Evolutionary conservation across 768 basidiomycete species (phyloP).

Genomic region (Psilocybe tampanensis): DNA sequence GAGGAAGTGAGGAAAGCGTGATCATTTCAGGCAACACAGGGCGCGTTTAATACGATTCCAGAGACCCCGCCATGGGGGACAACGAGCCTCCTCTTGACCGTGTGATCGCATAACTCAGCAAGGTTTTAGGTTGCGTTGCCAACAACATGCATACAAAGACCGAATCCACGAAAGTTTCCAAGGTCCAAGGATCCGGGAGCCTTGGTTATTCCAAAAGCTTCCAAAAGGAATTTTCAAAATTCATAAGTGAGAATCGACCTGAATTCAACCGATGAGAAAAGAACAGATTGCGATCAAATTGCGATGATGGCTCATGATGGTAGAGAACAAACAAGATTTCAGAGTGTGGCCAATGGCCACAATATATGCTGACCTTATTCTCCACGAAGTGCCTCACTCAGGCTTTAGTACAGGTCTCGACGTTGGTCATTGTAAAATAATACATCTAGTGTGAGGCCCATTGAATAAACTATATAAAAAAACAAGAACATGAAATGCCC

Average conservation of each 20-base stretch:
- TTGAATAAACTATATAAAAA: no score
- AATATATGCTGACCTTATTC: neutral
- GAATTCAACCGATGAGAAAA: no score
- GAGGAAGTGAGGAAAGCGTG: conserved; percentile 13
- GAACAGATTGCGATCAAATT: no score
- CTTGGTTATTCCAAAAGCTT: conserved; percentile 10
- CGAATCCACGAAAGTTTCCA: neutral
- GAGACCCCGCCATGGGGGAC: neutral
- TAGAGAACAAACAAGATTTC: neutral
- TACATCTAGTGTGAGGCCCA: no score
- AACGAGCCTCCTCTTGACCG: neutral
- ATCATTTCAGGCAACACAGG: neutral
- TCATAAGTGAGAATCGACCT: no score
- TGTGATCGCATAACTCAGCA: conserved; percentile 16
- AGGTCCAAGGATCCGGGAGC: conserved; percentile 3
- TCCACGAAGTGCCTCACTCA: no score
- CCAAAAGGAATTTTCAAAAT: conserved; percentile 3
- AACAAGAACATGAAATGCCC: neutral
- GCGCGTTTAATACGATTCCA: conserved; percentile 15
- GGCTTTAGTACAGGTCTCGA: no score
- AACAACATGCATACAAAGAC: conserved; percentile 7
- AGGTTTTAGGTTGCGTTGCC: conserved; percentile 27
- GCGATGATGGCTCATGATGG: no score
- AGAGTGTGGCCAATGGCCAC: no score
- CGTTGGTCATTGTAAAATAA: no score